Conservation (phyloP, 2,329 filamentous ascomycete species). For the Cadophora malorum region DNA sequence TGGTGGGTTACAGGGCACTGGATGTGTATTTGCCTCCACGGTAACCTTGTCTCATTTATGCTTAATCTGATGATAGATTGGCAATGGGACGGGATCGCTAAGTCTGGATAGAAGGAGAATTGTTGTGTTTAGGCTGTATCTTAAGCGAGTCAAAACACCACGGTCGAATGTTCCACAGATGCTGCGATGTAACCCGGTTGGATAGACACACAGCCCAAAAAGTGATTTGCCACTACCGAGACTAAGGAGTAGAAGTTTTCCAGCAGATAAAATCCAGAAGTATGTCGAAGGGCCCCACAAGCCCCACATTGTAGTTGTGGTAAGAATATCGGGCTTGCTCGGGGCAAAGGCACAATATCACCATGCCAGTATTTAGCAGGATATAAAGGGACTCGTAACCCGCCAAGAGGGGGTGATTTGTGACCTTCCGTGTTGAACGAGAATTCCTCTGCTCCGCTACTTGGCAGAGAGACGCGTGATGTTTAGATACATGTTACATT, state of each 20-base stretch:
- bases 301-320: neutral
- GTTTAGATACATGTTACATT: neutral
- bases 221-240: neutral
- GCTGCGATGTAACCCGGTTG: neutral
- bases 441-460: constrained; percentile 1
- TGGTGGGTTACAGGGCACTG: neutral
- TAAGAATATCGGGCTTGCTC: neutral
- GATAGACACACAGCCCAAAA: neutral
- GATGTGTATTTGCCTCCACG: neutral
- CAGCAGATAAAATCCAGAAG: neutral
- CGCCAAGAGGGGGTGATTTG: neutral
- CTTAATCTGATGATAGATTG: neutral
- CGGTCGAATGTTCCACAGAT: neutral
- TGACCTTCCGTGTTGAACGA: neutral
- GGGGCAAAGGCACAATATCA: neutral
- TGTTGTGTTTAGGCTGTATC: constrained; percentile 1
- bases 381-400: constrained; percentile 7
- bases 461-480: constrained; percentile 10
- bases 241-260: neutral
- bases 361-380: neutral
- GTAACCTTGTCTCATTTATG: constrained; percentile 1
- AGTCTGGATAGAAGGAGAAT: neutral
- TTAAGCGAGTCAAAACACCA: constrained; percentile 9
- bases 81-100: neutral
- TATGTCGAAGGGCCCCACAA: neutral